Percentiles rank a stretch among this genome's conserved stretches.
phyloP scores from a whole-genome alignment of 78 protist genomes.

The Dictyostelium capitatum region DNA sequence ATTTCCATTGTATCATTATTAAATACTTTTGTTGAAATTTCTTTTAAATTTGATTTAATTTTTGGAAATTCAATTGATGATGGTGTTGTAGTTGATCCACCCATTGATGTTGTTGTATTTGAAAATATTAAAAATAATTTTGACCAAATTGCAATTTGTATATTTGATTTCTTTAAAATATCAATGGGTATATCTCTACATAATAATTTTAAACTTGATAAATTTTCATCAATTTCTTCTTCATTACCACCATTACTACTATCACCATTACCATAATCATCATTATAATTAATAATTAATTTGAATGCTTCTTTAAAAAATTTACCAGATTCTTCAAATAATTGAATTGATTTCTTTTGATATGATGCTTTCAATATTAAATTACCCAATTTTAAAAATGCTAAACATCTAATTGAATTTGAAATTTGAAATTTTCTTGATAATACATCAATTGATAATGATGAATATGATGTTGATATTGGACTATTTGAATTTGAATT shows the following conservation, averaged over 20 bases:
- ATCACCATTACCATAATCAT: background rate
- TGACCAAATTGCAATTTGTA: constrained; percentile 40
- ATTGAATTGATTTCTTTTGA: background rate
- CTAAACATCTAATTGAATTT: background rate
- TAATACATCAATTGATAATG: background rate
- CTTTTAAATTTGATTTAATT: background rate
- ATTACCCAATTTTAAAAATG: constrained; percentile 18
- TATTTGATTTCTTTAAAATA: background rate
- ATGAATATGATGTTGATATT: background rate
- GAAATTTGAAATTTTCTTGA: constrained; percentile 11
- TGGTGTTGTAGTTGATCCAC: background rate
- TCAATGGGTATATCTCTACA: constrained; percentile 20
- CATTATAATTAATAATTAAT: background rate
- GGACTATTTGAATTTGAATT: background rate
- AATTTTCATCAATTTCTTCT: background rate
- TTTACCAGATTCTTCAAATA: constrained; percentile 14
- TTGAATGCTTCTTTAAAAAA: constrained; percentile 44
- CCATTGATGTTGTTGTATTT: background rate
- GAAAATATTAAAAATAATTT: constrained; percentile 21
- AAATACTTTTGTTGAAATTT: background rate
- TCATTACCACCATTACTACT: background rate
- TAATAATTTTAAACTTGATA: background rate
- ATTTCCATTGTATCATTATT: background rate
- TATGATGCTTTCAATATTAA: background rate
- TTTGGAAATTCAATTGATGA: constrained; percentile 13